Percentiles rank a stretch among this genome's conserved stretches.
These are phyloP conservation scores for Vanderwaltozyma polyspora DNA, from an alignment of 805 yeast species.

Conservation along the genomic window DNA sequence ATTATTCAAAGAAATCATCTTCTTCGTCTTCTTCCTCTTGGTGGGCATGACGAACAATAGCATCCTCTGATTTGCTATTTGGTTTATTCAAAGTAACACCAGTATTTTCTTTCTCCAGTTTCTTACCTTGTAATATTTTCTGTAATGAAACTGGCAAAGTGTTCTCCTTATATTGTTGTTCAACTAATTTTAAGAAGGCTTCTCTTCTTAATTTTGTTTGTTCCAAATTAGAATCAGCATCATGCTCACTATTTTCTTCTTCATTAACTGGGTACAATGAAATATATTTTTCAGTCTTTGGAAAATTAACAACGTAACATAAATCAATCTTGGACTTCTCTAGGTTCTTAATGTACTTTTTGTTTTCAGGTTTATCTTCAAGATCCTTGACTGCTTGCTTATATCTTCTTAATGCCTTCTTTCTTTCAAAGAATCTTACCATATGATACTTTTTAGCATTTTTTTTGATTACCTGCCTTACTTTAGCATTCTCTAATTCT, in stretches of 20 bases:
- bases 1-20: slow-evolving; percentile 4
- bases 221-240: slow-evolving; percentile 5
- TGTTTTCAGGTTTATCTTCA: slow-evolving; percentile 1
- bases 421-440: slow-evolving; percentile 84
- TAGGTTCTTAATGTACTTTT: slow-evolving; percentile 22
- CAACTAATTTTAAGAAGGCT: slow-evolving; percentile 43
- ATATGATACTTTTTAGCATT: slow-evolving; percentile 73
- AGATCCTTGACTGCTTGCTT: slow-evolving; percentile 34
- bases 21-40: slow-evolving; percentile 17
- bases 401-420: slow-evolving; percentile 68
- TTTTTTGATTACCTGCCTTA: slow-evolving; percentile 36
- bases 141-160: slow-evolving; percentile 48
- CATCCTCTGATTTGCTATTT: slow-evolving; percentile 2
- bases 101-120: slow-evolving; percentile 15
- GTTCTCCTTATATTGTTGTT: slow-evolving; percentile 39
- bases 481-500: slow-evolving; percentile 43
- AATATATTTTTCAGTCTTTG: slow-evolving; percentile 67
- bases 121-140: slow-evolving; percentile 30
- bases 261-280: slow-evolving; percentile 54
- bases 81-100: slow-evolving; percentile 14
- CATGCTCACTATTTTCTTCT: slow-evolving; percentile 9
- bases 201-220: slow-evolving; percentile 34
- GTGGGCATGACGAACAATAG: slow-evolving; percentile 1
- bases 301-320: slow-evolving; percentile 67
- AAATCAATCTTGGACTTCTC: slow-evolving; percentile 54